Conservation (phyloP, 2,329 filamentous ascomycete species). For the Rosellinia necatrix region DNA sequence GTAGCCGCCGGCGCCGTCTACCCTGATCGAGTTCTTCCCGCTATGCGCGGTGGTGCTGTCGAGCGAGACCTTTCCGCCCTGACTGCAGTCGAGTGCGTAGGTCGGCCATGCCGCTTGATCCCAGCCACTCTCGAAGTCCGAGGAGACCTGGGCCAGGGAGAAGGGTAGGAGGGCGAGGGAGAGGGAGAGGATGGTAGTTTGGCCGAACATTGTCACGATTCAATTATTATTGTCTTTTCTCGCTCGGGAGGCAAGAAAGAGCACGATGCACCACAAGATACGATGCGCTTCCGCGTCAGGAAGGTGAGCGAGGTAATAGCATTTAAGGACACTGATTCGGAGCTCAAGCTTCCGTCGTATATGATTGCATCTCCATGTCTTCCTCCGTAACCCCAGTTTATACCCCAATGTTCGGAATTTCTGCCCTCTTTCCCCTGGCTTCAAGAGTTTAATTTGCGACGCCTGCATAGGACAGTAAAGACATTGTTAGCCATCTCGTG, state of each 20-base stretch:
- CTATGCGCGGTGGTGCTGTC: slow-evolving; percentile 61
- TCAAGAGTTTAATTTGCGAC: neutral
- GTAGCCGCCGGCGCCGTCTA: slow-evolving; percentile 58
- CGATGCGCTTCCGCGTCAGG: neutral
- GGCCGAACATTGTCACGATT: slow-evolving; percentile 47
- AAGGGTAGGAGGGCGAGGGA: slow-evolving; percentile 53
- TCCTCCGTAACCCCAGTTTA: slow-evolving; percentile 18
- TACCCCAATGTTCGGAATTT: slow-evolving; percentile 26
- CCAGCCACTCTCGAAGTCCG: slow-evolving; percentile 63
- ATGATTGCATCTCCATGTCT: slow-evolving; percentile 15
- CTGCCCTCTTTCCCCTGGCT: slow-evolving; percentile 21
- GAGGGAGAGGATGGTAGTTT: slow-evolving; percentile 51
- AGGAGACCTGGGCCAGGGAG: slow-evolving; percentile 57
- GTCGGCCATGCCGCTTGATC: slow-evolving; percentile 61
- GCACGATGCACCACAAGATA: neutral
- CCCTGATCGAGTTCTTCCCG: slow-evolving; percentile 59
- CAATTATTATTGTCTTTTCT: slow-evolving; percentile 1
- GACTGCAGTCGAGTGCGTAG: slow-evolving; percentile 63
- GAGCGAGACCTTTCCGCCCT: slow-evolving; percentile 60
- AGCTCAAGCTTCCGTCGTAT: slow-evolving; percentile 30
- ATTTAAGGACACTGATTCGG: slow-evolving; percentile 37
- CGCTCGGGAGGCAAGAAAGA: neutral
- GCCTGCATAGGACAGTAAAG: neutral
- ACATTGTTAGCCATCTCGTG: neutral
- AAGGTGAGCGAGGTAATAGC: slow-evolving; percentile 27